A percentile compares a stretch with the other conserved stretches of the same genome.
phyloP scores from a whole-genome alignment of 2,329 filamentous ascomycete genomes.

The Arthrocladium fulminans region DNA sequence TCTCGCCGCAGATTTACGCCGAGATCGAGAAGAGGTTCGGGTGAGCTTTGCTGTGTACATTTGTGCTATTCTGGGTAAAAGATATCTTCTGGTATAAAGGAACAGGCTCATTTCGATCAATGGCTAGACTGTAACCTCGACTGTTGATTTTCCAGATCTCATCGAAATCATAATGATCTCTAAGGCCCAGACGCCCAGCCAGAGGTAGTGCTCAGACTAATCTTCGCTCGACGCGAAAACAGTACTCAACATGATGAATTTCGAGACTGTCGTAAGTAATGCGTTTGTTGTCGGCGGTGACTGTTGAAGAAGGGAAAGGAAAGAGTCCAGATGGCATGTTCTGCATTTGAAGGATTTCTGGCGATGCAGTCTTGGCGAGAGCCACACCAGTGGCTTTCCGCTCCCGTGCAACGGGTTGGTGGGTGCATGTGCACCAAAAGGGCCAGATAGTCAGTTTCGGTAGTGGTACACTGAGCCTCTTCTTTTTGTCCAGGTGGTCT shows the following conservation, averaged over 20 bases:
- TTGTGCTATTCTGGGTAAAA: conserved; percentile 1
- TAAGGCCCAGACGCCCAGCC: conserved; percentile 24
- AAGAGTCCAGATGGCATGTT: background rate
- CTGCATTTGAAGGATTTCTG: background rate
- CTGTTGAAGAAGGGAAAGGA: conserved; percentile 12
- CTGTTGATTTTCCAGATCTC: conserved; percentile 24
- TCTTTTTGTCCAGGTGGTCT: conserved; percentile 4
- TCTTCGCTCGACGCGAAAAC: conserved; percentile 19
- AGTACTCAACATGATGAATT: conserved; percentile 16
- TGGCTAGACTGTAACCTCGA: conserved; percentile 20
- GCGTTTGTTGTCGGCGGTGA: conserved; percentile 19
- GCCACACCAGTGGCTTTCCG: background rate
- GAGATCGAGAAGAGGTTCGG: conserved; percentile 75
- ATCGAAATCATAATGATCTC: conserved; percentile 25
- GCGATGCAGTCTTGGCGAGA: conserved; percentile 2
- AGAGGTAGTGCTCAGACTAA: conserved; percentile 18
- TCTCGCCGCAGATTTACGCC: conserved; percentile 74
- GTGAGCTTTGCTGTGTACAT: conserved; percentile 1
- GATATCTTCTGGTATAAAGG: background rate
- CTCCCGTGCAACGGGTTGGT: background rate
- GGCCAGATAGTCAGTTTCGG: conserved; percentile 7
- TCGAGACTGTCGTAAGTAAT: conserved; percentile 21
- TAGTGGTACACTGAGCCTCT: background rate
- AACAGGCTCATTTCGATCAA: background rate
- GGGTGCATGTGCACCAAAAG: conserved; percentile 6